These are phyloP conservation scores for Neurospora africana DNA, from an alignment of 495 filamentous ascomycete species.

Conservation along the genomic window DNA sequence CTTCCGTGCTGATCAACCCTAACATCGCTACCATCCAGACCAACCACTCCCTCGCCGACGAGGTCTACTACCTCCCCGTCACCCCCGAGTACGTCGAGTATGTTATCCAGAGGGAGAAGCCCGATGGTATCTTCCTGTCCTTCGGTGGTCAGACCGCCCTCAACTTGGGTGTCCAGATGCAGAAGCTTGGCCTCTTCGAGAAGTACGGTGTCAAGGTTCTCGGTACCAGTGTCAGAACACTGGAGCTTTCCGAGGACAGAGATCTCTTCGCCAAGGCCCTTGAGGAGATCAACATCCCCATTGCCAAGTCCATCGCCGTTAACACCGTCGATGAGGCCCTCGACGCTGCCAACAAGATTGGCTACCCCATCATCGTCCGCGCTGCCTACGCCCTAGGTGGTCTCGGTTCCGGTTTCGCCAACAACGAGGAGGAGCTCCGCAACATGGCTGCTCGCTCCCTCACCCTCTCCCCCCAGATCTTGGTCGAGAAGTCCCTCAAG, in stretches of 20 bases:
- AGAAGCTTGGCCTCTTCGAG: conserved; percentile 91
- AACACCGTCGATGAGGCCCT: conserved; percentile 83
- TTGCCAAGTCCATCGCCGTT: conserved; percentile 90
- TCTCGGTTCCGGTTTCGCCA: conserved; percentile 93
- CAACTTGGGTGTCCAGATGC: conserved; percentile 94
- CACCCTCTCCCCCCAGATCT: conserved; percentile 89
- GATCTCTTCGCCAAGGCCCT: conserved; percentile 87
- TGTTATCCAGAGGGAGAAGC: conserved; percentile 88
- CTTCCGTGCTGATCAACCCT: conserved; percentile 93
- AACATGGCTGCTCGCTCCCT: conserved; percentile 88
- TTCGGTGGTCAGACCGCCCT: conserved; percentile 96
- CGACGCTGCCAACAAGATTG: conserved; percentile 70
- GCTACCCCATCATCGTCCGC: conserved; percentile 95
- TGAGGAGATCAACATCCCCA: conserved; percentile 89
- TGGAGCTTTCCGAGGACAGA: conserved; percentile 91
- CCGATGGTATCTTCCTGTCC: conserved; percentile 93
- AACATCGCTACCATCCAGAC: conserved; percentile 99
- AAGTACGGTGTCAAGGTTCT: conserved; percentile 90
- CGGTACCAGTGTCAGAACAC: conserved; percentile 85
- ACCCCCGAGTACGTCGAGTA: conserved; percentile 93
- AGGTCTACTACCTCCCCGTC: conserved; percentile 97
- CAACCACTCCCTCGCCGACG: conserved; percentile 88
- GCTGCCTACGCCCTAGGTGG: conserved; percentile 93
- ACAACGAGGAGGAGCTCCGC: conserved; percentile 83
- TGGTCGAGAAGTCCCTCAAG: conserved; percentile 98